Conservation (phyloP, 208 protist species). For the Trypanosoma conorhini region DNA sequence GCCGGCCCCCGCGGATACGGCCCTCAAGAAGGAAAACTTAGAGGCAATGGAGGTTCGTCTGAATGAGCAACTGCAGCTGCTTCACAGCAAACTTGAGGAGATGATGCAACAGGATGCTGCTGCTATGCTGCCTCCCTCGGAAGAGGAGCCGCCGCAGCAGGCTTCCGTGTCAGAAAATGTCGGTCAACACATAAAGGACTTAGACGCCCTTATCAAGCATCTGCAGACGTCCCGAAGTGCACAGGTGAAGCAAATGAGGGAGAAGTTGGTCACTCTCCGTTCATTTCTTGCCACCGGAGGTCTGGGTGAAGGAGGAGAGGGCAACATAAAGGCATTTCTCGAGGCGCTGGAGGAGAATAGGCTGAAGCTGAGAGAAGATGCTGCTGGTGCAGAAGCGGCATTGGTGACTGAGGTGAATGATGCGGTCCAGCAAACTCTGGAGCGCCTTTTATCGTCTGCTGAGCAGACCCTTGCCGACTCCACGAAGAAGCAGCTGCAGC, state of each 20-base stretch:
- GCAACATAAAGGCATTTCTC: slow-evolving; percentile 1
- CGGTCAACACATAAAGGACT: slow-evolving; percentile 16
- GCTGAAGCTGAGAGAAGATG: slow-evolving; percentile 26
- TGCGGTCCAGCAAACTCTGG: slow-evolving; percentile 15
- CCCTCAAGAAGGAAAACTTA: slow-evolving; percentile 2
- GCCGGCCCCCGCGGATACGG: not conserved
- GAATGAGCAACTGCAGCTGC: slow-evolving; percentile 10
- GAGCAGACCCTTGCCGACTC: slow-evolving; percentile 1
- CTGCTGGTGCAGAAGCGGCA: slow-evolving; percentile 8
- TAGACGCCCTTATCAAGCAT: slow-evolving; percentile 22
- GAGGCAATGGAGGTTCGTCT: slow-evolving; percentile 21
- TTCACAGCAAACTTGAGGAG: slow-evolving; percentile 13
- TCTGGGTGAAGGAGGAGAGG: not conserved
- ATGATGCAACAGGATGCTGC: slow-evolving; percentile 1
- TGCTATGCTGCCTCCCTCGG: not conserved
- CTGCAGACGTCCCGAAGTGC: slow-evolving; percentile 5
- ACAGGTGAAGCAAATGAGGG: slow-evolving; percentile 22
- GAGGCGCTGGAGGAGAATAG: slow-evolving; percentile 18
- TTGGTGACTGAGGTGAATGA: slow-evolving; percentile 18
- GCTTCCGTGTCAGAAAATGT: slow-evolving; percentile 24
- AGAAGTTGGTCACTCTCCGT: slow-evolving; percentile 17
- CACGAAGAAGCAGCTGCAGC: slow-evolving; percentile 1
- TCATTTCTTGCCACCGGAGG: slow-evolving; percentile 16
- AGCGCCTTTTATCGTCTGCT: slow-evolving; percentile 3
- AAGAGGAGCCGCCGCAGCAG: not conserved